Evolutionary conservation across 352 stramenopile species (phyloP).

Genomic region (Phytophthora vignae): DNA sequence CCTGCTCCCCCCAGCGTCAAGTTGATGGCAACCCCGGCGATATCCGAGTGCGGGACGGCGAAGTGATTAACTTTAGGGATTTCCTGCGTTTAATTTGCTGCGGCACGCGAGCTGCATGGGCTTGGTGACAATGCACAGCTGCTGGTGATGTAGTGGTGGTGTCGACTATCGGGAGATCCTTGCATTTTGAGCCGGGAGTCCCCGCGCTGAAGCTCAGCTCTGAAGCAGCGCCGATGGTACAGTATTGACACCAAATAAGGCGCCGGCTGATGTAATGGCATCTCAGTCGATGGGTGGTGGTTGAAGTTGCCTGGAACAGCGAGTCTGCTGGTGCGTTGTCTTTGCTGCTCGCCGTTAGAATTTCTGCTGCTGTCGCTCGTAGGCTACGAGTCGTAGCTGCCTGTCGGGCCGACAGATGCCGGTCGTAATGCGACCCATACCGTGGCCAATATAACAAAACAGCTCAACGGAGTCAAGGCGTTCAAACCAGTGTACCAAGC

Average conservation of each 20-base stretch:
- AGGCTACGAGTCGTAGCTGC: background rate
- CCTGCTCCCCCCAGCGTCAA: background rate
- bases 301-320: constrained; percentile 2
- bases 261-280: background rate
- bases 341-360: constrained; percentile 23
- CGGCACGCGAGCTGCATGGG: background rate
- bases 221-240: constrained; percentile 9
- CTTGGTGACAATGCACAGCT: background rate
- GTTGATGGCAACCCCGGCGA: constrained; percentile 9
- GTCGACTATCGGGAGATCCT: constrained; percentile 16
- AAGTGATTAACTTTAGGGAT: constrained; percentile 17
- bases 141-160: background rate
- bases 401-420: too few species aligned
- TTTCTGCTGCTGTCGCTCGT: background rate
- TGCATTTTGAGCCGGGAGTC: constrained; percentile 5
- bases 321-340: constrained; percentile 18
- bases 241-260: constrained; percentile 1
- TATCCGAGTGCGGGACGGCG: constrained; percentile 16
- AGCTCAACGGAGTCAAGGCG: background rate
- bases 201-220: constrained; percentile 10
- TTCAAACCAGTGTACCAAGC: background rate
- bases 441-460: background rate
- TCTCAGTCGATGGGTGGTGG: constrained; percentile 1
- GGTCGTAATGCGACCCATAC: background rate
- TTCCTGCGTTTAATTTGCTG: constrained; percentile 13